These are phyloP conservation scores for Maudiozyma humilis DNA, from an alignment of 1,139 yeast species.

Conservation along the genomic window DNA sequence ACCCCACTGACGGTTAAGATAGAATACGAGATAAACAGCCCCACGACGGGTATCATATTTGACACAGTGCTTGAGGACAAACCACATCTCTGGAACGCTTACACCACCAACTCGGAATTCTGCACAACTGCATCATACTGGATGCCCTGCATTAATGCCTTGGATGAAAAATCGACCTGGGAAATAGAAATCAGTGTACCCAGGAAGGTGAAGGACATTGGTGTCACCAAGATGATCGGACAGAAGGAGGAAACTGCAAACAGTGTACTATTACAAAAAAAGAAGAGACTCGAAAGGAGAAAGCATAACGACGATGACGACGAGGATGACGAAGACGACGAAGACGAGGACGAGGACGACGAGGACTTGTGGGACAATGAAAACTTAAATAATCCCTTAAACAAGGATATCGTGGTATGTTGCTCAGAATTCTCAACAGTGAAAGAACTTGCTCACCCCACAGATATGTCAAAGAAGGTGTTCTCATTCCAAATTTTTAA, in stretches of 20 bases:
- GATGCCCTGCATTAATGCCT: conserved; percentile 91
- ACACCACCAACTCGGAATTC: conserved; percentile 69
- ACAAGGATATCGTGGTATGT: conserved; percentile 50
- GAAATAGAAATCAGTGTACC: conserved; percentile 79
- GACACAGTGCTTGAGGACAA: conserved; percentile 34
- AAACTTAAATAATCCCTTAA: conserved; percentile 45
- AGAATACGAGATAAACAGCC: conserved; percentile 56
- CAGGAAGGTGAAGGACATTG: conserved; percentile 66
- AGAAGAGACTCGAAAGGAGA: conserved; percentile 1
- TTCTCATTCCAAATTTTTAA: conserved; percentile 74
- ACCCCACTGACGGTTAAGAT: conserved; percentile 69
- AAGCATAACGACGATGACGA: conserved; percentile 11
- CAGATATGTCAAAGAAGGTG: conserved; percentile 63
- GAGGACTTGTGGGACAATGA: conserved; percentile 31
- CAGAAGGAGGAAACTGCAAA: conserved; percentile 13
- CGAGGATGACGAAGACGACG: conserved; percentile 22
- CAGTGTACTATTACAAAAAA: conserved; percentile 8
- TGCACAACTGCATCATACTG: conserved; percentile 85
- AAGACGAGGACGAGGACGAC: conserved; percentile 36
- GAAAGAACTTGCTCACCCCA: conserved; percentile 45
- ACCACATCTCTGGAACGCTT: conserved; percentile 66
- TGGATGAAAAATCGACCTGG: conserved; percentile 91
- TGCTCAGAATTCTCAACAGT: conserved; percentile 62
- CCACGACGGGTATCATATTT: conserved; percentile 70
- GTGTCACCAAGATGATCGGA: conserved; percentile 41